Evolutionary conservation across 2,329 filamentous ascomycete species (phyloP), one percentile per base, ranked within the genome.

Genomic region (Bipolaris victoriae): DNA sequence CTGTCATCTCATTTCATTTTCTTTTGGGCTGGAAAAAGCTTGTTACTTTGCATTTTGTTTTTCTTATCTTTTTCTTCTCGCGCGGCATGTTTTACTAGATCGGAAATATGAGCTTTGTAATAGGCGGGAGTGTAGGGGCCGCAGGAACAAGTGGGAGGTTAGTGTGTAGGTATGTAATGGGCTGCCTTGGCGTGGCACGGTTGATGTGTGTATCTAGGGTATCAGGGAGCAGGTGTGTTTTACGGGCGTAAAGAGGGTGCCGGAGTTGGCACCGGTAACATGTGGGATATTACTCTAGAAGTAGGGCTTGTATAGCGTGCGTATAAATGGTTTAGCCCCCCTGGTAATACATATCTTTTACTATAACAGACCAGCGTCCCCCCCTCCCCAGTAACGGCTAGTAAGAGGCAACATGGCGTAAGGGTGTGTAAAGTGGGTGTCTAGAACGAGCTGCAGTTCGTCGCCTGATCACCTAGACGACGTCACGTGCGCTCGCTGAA

Each of bases 71-170:
- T 11, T 22, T 11, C 15, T 26, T 40, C 33, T 31, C 55, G 37
- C 35, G 36, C 29, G 15, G 43, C 37, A 31, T 54, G 55, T 54
- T 46, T 54, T 57, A 54, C 37, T 57, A 54, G 52, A 49, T 31
- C 16, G 35, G 39, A 49, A 35, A 40, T 49, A 57, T 11, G 45
- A 49, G 11, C 43, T 41, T 55, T 57, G 54, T 57, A 53, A 57
- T 57, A 50, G 49, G 29, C n/a, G 13, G 49, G 40, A 26, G 10
- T 26, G 7, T n/a, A 26, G 35, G 29, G 16, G 15, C 35, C 35
- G 44, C 29, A 31, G 35, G 11, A 26, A 24, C 20, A 15, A n/a
- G 11, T 16, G 18, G 45, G 20, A 44, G 41, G 40, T 43, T 18
- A 31, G 24, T 16, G 26, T 13, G 43, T 45, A 29, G 43, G 15